A percentile compares a stretch with the other conserved stretches of the same genome.
Evolutionary conservation across 371 early-diverging fungal genomes (phyloP).

Genomic region (Mucor lusitanicus): DNA sequence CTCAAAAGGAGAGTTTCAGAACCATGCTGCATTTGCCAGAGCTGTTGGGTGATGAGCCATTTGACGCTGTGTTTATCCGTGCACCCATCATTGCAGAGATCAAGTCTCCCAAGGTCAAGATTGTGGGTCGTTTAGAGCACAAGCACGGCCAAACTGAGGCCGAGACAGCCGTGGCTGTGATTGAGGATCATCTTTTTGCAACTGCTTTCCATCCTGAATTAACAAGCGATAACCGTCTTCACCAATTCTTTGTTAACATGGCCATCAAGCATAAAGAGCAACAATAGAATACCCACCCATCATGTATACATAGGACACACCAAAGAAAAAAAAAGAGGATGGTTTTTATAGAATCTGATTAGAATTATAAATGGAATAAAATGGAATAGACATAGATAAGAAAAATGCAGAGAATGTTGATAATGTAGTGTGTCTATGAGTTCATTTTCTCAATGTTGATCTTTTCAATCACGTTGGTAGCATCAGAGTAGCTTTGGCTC

Average conservation of each 20-base stretch:
- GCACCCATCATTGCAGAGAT: constrained; percentile 88
- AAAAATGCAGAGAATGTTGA: background rate
- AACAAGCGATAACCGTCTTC: constrained; percentile 83
- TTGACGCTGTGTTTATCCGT: constrained; percentile 92
- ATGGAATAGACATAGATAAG: background rate
- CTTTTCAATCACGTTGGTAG: constrained; percentile 28
- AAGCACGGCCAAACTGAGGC: constrained; percentile 50
- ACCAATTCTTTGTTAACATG: constrained; percentile 77
- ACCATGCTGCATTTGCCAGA: constrained; percentile 67
- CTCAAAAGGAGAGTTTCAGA: constrained; percentile 89
- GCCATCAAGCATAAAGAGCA: constrained; percentile 28
- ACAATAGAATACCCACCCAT: background rate
- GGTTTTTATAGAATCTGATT: background rate
- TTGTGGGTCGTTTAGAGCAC: constrained; percentile 61
- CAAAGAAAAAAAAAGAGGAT: background rate
- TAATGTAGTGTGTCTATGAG: background rate
- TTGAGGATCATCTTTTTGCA: constrained; percentile 84
- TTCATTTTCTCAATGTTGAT: constrained; percentile 9
- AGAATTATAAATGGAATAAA: background rate
- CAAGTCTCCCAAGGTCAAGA: constrained; percentile 66
- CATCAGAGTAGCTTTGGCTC: constrained; percentile 36
- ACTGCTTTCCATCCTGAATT: constrained; percentile 97
- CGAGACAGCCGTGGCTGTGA: constrained; percentile 85
- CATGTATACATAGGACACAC: background rate
- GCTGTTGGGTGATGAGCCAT: constrained; percentile 50